phyloP scores from a whole-genome alignment of 1,284 basidiomycete genomes.

The Cutaneotrichosporon sp. region DNA sequence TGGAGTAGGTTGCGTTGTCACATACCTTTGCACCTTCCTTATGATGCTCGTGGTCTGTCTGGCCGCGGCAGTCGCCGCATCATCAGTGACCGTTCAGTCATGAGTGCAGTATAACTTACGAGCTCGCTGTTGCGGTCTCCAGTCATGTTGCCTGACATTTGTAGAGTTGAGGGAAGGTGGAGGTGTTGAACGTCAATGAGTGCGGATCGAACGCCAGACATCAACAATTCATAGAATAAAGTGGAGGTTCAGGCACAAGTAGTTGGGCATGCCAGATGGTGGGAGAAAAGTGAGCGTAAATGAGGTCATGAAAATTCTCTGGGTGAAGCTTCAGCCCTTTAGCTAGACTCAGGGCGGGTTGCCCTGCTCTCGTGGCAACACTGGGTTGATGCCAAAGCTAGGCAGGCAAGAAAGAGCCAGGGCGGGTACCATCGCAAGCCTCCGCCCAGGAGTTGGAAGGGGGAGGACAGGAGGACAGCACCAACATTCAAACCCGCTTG shows the following conservation, averaged over 20 bases:
- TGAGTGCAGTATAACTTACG: neutral
- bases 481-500: constrained; percentile 6
- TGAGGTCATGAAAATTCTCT: constrained; percentile 6
- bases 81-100: constrained; percentile 1
- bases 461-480: neutral
- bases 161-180: neutral
- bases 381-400: too few relatives aligned
- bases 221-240: neutral
- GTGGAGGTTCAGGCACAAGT: neutral
- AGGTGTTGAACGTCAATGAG: too few relatives aligned
- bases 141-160: neutral
- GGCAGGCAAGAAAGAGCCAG: neutral
- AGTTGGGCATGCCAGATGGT: neutral
- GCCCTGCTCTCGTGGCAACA: too few relatives aligned
- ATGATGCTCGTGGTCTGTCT: constrained; percentile 44
- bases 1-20: neutral
- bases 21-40: constrained; percentile 37
- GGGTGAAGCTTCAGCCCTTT: neutral
- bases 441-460: neutral
- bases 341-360: neutral
- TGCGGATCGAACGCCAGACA: neutral
- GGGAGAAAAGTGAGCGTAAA: constrained; percentile 17
- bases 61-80: constrained; percentile 31
- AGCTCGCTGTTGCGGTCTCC: neutral
- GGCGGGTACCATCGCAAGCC: too few relatives aligned